Conservation (phyloP, 129 eudicot species). For the Arctium lappa region DNA sequence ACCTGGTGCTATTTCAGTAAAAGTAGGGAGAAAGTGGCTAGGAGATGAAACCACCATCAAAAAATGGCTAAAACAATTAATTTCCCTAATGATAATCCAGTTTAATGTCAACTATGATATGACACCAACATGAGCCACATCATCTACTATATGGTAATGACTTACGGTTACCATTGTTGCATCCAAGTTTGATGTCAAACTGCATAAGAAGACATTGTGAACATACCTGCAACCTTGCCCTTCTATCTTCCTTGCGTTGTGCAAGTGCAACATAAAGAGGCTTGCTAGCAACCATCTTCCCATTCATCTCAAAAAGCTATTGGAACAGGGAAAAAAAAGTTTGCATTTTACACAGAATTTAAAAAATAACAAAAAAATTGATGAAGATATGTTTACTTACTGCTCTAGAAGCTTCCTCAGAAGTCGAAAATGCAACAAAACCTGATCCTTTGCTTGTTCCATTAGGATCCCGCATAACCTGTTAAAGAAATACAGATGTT, state of each 20-base stretch:
- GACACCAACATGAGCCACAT: not conserved
- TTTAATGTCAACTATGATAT: not conserved
- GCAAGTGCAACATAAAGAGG: constrained; percentile 87
- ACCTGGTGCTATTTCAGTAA: too few species aligned
- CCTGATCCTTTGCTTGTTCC: constrained; percentile 69
- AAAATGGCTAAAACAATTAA: too few species aligned
- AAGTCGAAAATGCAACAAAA: constrained; percentile 71
- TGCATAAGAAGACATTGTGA: not conserved
- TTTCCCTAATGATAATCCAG: not conserved
- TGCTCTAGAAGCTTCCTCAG: constrained; percentile 80
- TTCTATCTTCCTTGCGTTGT: constrained; percentile 79
- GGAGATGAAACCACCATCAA: too few species aligned
- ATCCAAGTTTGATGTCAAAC: not conserved
- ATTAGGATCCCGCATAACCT: constrained; percentile 76
- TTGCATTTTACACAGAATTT: not conserved
- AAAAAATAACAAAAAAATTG: not conserved
- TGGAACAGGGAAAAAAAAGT: not conserved
- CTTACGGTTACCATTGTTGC: not conserved
- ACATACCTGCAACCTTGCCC: constrained; percentile 77
- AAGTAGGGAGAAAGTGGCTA: too few species aligned
- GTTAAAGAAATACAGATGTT: not conserved
- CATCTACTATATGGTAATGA: not conserved
- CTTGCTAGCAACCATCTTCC: constrained; percentile 72
- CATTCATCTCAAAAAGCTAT: constrained; percentile 75
- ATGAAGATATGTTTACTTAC: constrained; percentile 37